Conservation (phyloP, 306 rosid genomes). For the Calophaca sinica region DNA sequence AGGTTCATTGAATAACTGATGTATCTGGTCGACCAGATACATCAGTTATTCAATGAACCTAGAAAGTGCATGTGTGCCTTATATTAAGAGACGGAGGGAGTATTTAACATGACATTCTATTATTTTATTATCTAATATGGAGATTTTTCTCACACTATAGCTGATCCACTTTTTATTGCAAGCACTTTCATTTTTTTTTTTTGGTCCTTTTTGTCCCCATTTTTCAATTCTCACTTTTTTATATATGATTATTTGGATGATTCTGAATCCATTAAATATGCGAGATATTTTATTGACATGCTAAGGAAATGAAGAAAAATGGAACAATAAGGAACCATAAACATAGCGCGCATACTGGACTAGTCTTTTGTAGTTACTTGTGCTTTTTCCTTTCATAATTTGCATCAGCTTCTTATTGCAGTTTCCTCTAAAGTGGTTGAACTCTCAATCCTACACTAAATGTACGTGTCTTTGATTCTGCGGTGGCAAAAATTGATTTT, state of each 20-base stretch:
- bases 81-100: too few relatives aligned
- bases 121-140: too few relatives aligned
- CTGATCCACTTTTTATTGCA: too few relatives aligned
- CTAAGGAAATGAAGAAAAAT: neutral
- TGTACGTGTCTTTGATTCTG: too few relatives aligned
- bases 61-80: too few relatives aligned
- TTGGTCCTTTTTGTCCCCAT: neutral
- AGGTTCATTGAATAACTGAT: too few relatives aligned
- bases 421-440: conserved; percentile 30
- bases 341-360: conserved; percentile 16
- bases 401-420: conserved; percentile 28
- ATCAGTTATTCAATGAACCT: too few relatives aligned
- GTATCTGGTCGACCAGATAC: too few relatives aligned
- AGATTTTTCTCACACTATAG: too few relatives aligned
- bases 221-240: neutral
- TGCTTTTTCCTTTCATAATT: conserved; percentile 35
- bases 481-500: too few relatives aligned
- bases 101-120: too few relatives aligned
- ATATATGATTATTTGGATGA: neutral
- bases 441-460: neutral
- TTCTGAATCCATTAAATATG: conserved; percentile 10
- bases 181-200: too few relatives aligned
- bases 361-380: conserved; percentile 36
- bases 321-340: neutral
- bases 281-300: conserved; percentile 10